Base-by-base conservation (phyloP, 2,329 filamentous ascomycete genomes). In the Aspergillus novofumigatus region DNA sequence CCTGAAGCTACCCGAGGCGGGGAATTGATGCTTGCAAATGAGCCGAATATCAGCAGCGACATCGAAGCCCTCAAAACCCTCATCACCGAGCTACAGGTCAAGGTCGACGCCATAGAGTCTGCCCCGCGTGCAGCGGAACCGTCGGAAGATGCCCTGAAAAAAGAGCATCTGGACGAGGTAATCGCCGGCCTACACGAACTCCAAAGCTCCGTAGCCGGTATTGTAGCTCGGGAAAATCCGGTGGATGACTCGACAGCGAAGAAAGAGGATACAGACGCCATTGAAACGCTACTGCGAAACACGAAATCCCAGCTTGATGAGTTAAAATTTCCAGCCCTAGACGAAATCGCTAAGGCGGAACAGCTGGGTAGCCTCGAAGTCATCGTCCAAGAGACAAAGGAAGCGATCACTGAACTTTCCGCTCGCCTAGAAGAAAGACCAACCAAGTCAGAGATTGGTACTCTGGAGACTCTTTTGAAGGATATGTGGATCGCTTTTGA, bases 301-400 rank as follows among this genome's bases (percentile, higher is more conserved):
- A 92, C 92, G 32, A 97, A 97, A 71, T 86, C 88, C 4, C 90
- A 90, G 49, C 79, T 97, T 9, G 93, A 97, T 57, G 92, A 96
- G 58, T 83, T 96, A 51, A 84, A 73, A 4, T 71, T 84, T 26
- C 79, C 83, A 1, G 79, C 92, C 52, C 83, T 66, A 0, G 88
- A 92, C 35, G 86, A 89, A 56, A 79, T 85, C 2, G 86, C 92
- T 9, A 83, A 78, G 32, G 81, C 83, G 47, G 82, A 86, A 55
- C 81, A 86, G 44, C 67, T 87, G n/a, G 81, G 83, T 50, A 75
- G 80, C 9, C 72, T 88, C 1, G 90, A 94, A 66, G 79, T 82
- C 1, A 79, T 93, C 3, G 80, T 95, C 4, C 80, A 86, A 3
- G 89, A 94, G 62, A 88, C 90, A 0, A 90, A 89, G 55, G 89